These are phyloP conservation scores for Cicer chorassanicum DNA, from an alignment of 306 rosid genomes.

Conservation along the genomic window DNA sequence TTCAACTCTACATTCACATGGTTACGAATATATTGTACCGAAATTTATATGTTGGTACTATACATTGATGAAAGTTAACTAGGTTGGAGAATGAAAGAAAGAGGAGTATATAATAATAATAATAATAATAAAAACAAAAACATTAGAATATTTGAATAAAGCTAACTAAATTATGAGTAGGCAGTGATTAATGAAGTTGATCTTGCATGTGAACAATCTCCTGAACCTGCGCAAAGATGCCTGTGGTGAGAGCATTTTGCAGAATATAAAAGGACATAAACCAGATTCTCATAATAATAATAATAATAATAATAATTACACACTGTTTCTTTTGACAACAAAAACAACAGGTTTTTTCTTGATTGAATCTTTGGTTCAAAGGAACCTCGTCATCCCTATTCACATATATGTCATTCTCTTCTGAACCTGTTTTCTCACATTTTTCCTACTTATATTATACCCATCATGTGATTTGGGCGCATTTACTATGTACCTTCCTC, in stretches of 20 bases:
- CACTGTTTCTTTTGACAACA: slow-evolving; percentile 40
- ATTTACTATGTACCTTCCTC: neutral
- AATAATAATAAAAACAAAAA: neutral
- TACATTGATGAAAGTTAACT: neutral
- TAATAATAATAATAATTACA: slow-evolving; percentile 3
- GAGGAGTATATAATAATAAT: neutral
- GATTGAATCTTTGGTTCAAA: slow-evolving; percentile 48
- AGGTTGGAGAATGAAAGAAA: neutral
- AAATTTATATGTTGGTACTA: too few relatives aligned
- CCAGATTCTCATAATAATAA: slow-evolving; percentile 19
- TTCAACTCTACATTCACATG: too few relatives aligned
- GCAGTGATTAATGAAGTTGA: slow-evolving; percentile 43
- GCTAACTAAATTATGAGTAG: slow-evolving; percentile 18
- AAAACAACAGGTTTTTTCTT: slow-evolving; percentile 37
- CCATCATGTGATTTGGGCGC: neutral
- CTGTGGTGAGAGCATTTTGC: slow-evolving; percentile 34
- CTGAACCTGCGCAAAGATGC: slow-evolving; percentile 63
- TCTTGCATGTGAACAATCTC: slow-evolving; percentile 57
- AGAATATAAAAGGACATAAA: slow-evolving; percentile 35
- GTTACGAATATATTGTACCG: too few relatives aligned
- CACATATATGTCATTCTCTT: slow-evolving; percentile 42
- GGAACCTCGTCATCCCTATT: slow-evolving; percentile 47
- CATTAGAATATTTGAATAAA: slow-evolving; percentile 25
- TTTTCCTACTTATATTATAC: slow-evolving; percentile 16
- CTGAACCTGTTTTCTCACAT: slow-evolving; percentile 33